Percentiles rank a stretch among this genome's conserved stretches.
These are phyloP conservation scores for Wallacemonas collosoma DNA, from an alignment of 208 protist species.

Conservation along the genomic window DNA sequence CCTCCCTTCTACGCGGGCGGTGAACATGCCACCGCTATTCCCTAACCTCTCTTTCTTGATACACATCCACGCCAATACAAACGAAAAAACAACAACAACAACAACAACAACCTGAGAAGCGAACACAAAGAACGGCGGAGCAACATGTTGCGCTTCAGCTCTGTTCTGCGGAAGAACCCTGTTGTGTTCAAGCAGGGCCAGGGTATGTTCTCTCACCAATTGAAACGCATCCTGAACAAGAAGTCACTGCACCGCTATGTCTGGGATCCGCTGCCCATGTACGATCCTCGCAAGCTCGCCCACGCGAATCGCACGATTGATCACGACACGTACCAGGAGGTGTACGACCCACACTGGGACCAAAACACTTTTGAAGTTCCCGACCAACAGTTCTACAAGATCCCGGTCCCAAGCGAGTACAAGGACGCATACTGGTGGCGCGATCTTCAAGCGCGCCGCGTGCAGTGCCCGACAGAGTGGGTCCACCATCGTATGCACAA, in stretches of 20 bases:
- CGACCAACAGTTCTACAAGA: slow-evolving; percentile 80
- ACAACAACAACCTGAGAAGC: slow-evolving; percentile 13
- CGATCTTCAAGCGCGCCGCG: slow-evolving; percentile 85
- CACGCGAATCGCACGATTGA: slow-evolving; percentile 81
- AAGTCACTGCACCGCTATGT: slow-evolving; percentile 87
- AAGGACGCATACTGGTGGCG: slow-evolving; percentile 94
- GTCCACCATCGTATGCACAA: slow-evolving; percentile 86
- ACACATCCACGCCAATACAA: slow-evolving; percentile 8
- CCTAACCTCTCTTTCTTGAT: neutral
- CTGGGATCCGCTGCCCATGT: slow-evolving; percentile 92
- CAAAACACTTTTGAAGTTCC: slow-evolving; percentile 73
- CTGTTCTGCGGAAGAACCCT: slow-evolving; percentile 72
- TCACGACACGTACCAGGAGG: slow-evolving; percentile 84
- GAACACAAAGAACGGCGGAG: neutral
- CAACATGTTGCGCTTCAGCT: slow-evolving; percentile 61
- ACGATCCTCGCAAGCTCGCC: slow-evolving; percentile 85
- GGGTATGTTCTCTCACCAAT: slow-evolving; percentile 91
- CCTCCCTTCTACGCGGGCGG: too few species aligned
- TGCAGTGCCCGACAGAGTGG: slow-evolving; percentile 91
- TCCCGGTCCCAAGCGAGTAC: slow-evolving; percentile 85
- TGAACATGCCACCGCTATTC: too few species aligned
- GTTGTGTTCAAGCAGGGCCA: slow-evolving; percentile 91
- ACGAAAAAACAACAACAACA: neutral
- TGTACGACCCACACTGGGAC: slow-evolving; percentile 81
- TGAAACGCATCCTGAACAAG: slow-evolving; percentile 92